These are phyloP conservation scores for Aspergillus costaricaensis DNA, from an alignment of 2,329 filamentous ascomycete genomes.

Conservation along the genomic window DNA sequence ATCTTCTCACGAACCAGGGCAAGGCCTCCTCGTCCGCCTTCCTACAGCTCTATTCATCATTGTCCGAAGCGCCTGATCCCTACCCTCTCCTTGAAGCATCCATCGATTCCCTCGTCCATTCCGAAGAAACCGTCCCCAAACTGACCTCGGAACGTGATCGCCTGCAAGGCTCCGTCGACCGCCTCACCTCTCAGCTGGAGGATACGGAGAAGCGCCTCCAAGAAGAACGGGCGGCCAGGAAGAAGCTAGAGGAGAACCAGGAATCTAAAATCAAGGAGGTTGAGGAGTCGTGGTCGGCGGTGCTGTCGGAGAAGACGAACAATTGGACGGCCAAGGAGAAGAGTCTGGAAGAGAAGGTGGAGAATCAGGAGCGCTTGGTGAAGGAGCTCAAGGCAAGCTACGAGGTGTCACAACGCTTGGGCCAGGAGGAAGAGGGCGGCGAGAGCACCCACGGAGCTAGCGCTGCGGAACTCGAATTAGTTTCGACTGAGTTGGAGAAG, in stretches of 20 bases:
- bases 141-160: slow-evolving; percentile 85
- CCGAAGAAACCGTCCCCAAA: slow-evolving; percentile 89
- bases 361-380: slow-evolving; percentile 86
- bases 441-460: slow-evolving; percentile 69
- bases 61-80: slow-evolving; percentile 94
- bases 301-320: slow-evolving; percentile 88
- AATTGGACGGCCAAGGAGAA: slow-evolving; percentile 97
- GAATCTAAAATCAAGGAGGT: slow-evolving; percentile 85
- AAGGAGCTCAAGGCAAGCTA: slow-evolving; percentile 97
- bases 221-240: slow-evolving; percentile 70
- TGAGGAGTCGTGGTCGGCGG: slow-evolving; percentile 84
- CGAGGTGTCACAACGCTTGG: slow-evolving; percentile 89
- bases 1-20: slow-evolving; percentile 91
- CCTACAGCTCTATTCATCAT: slow-evolving; percentile 84
- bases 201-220: slow-evolving; percentile 80
- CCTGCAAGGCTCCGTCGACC: slow-evolving; percentile 75
- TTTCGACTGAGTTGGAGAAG: slow-evolving; percentile 86
- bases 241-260: slow-evolving; percentile 73
- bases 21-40: slow-evolving; percentile 94
- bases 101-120: slow-evolving; percentile 87
- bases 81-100: slow-evolving; percentile 96
- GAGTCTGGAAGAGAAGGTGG: slow-evolving; percentile 85
- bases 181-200: slow-evolving; percentile 78
- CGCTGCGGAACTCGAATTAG: slow-evolving; percentile 89
- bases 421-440: slow-evolving; percentile 66